Evolutionary conservation across 805 yeast species (phyloP).

Genomic region (Lipomyces japonicus): DNA sequence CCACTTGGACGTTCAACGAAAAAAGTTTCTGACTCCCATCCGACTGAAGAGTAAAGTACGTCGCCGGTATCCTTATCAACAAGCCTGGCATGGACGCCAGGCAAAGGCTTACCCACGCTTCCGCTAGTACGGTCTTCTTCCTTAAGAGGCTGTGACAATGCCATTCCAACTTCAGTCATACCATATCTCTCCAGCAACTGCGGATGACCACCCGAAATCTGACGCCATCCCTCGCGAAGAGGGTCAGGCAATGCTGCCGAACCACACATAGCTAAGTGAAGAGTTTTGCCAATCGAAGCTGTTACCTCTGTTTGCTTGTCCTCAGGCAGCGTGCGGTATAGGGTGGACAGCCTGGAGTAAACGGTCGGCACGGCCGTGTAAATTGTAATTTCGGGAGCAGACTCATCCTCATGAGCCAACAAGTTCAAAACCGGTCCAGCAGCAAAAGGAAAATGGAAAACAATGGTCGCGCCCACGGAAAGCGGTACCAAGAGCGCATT

Average conservation of each 20-base stretch:
- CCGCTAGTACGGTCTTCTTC: conserved; percentile 31
- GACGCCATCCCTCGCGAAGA: conserved; percentile 34
- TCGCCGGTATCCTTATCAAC: conserved; percentile 32
- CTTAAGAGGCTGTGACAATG: conserved; percentile 35
- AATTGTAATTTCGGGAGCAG: conserved; percentile 33
- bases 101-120: conserved; percentile 36
- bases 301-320: conserved; percentile 22
- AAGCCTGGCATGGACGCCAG: conserved; percentile 35
- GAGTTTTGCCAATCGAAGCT: conserved; percentile 22
- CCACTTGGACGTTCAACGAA: conserved; percentile 19
- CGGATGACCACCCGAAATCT: conserved; percentile 32
- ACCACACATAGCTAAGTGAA: conserved; percentile 38
- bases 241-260: conserved; percentile 39
- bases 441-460: conserved; percentile 36
- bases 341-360: conserved; percentile 32
- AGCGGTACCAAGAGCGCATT: conserved; percentile 37
- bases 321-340: conserved; percentile 21
- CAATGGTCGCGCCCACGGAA: conserved; percentile 35
- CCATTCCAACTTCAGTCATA: conserved; percentile 41
- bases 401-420: conserved; percentile 27
- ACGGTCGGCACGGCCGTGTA: conserved; percentile 40
- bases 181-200: conserved; percentile 38
- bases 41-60: conserved; percentile 26
- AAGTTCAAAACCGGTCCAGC: conserved; percentile 31
- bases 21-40: conserved; percentile 27